These are phyloP conservation scores for Mycena capillaripes DNA, from an alignment of 768 basidiomycete genomes.

Conservation along the genomic window DNA sequence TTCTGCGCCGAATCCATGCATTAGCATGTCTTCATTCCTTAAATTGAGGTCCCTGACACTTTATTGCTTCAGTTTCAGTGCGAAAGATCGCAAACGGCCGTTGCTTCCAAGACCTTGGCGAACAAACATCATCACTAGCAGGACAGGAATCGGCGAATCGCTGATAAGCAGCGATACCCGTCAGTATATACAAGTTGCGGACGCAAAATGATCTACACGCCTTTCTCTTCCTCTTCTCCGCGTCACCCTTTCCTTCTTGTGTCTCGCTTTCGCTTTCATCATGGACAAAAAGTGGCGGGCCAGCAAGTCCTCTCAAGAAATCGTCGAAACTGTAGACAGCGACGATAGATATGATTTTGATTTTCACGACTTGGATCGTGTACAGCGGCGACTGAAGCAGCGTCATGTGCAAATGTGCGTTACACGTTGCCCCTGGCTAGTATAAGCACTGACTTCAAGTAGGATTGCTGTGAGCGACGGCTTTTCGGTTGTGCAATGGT, in stretches of 20 bases:
- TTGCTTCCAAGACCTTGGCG: no score
- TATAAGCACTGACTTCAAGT: constrained; percentile 7
- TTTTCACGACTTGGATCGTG: constrained; percentile 74
- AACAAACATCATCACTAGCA: no score
- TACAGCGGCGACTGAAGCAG: constrained; percentile 81
- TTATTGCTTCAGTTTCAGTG: no score
- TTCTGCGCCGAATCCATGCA: no score
- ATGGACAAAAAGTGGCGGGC: constrained; percentile 39
- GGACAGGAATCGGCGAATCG: no score
- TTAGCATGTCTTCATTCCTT: no score
- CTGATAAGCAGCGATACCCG: no score
- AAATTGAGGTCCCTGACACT: no score
- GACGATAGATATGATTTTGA: constrained; percentile 62
- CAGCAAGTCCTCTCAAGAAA: constrained; percentile 38
- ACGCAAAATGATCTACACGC: constrained; percentile 22
- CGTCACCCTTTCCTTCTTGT: constrained; percentile 6
- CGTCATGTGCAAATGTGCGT: constrained; percentile 84
- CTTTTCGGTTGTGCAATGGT: not conserved
- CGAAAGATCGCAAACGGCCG: no score
- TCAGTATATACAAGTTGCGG: no score
- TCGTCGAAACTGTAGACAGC: constrained; percentile 32
- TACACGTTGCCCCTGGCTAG: not conserved
- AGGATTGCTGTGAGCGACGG: constrained; percentile 75
- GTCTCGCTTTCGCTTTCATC: not conserved
- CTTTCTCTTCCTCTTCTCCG: constrained; percentile 25